These are phyloP conservation scores for Echria macrotheca DNA, from an alignment of 495 filamentous ascomycete genomes.

Conservation along the genomic window DNA sequence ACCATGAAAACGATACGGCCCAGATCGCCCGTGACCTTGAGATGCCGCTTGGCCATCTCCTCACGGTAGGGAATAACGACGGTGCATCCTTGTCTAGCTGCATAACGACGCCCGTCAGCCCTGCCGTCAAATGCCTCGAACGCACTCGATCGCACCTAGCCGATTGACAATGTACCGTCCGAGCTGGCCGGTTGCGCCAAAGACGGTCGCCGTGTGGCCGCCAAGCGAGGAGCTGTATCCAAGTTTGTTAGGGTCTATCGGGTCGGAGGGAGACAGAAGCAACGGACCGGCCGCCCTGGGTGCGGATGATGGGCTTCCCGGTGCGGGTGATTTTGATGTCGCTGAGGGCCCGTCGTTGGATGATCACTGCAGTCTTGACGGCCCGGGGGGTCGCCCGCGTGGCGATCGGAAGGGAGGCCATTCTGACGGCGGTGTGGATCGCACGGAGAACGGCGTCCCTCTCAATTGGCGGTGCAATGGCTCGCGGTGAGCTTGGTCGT, in stretches of 20 bases:
- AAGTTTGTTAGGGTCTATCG: too few relatives aligned
- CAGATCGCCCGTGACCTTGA: constrained; percentile 92
- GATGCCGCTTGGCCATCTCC: constrained; percentile 94
- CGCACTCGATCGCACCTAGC: constrained; percentile 60
- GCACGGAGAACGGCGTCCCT: constrained; percentile 30
- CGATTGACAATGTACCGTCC: constrained; percentile 97
- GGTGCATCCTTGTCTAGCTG: constrained; percentile 85
- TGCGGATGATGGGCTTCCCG: constrained; percentile 77
- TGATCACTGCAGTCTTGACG: constrained; percentile 18
- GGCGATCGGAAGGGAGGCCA: constrained; percentile 44
- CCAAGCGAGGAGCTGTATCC: constrained; percentile 32
- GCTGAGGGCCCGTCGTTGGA: constrained; percentile 55
- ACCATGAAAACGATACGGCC: constrained; percentile 84
- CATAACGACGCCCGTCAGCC: constrained; percentile 32
- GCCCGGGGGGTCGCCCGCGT: constrained; percentile 38
- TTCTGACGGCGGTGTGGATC: constrained; percentile 30
- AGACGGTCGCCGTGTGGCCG: constrained; percentile 96
- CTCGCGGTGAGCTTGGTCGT: constrained; percentile 20
- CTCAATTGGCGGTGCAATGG: constrained; percentile 30
- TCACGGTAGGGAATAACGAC: constrained; percentile 92
- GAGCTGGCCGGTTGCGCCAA: constrained; percentile 93
- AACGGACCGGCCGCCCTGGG: constrained; percentile 74
- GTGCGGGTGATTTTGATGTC: constrained; percentile 82
- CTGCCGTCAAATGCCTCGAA: constrained; percentile 19
- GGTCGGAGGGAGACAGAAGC: constrained; percentile 43